Conservation (phyloP, 2,329 filamentous ascomycete species). For the Cladosporium velox region DNA sequence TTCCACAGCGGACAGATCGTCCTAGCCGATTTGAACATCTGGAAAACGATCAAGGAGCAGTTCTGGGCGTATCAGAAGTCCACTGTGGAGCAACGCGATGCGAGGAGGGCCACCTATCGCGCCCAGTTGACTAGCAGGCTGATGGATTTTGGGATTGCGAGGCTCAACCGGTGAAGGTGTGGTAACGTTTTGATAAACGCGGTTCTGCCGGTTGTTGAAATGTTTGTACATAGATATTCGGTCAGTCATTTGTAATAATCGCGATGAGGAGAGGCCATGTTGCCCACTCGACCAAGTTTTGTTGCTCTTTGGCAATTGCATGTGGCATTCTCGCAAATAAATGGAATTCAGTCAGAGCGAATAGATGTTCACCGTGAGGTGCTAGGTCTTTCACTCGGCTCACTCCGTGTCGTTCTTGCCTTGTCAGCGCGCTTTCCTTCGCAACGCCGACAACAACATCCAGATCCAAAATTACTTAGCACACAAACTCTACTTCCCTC, state of each 20-base stretch:
- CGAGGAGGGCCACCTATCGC: slow-evolving; percentile 12
- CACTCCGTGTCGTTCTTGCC: too few species aligned
- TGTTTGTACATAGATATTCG: neutral
- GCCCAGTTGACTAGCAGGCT: slow-evolving; percentile 21
- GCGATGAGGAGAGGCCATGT: neutral
- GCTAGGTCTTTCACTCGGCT: too few species aligned
- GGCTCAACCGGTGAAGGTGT: slow-evolving; percentile 6
- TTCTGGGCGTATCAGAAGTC: slow-evolving; percentile 41
- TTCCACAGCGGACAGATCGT: slow-evolving; percentile 51
- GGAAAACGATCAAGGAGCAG: slow-evolving; percentile 46
- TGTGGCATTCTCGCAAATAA: too few species aligned
- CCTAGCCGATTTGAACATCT: slow-evolving; percentile 46
- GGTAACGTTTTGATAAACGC: too few species aligned
- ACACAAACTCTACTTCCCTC: too few species aligned
- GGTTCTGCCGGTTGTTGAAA: too few species aligned
- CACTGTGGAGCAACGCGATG: slow-evolving; percentile 22
- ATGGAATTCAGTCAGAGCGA: too few species aligned
- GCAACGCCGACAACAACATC: too few species aligned
- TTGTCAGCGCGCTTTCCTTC: too few species aligned
- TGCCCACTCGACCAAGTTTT: neutral
- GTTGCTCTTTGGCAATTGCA: too few species aligned
- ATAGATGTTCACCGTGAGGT: too few species aligned
- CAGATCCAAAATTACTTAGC: too few species aligned
- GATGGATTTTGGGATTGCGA: slow-evolving; percentile 16
- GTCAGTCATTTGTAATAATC: neutral